phyloP scores from a whole-genome alignment of 148 eudicot species.

The Polygonum maritimum region DNA sequence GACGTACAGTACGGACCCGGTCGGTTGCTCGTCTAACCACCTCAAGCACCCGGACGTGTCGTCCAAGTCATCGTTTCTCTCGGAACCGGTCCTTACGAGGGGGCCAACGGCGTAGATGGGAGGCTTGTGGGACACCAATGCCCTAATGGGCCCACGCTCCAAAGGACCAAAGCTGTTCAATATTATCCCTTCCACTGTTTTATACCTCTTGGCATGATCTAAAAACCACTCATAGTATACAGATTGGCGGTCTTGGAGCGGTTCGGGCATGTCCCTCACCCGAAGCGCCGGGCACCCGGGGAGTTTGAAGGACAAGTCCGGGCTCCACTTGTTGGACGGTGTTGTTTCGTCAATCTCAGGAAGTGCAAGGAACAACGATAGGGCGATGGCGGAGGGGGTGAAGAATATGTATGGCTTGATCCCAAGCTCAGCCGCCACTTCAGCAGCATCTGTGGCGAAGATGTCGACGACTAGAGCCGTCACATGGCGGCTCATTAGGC shows the following conservation, averaged over 20 bases:
- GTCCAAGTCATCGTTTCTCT: background rate
- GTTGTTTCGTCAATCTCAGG: background rate
- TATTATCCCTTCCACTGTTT: background rate
- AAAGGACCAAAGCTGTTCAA: background rate
- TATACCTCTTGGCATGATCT: background rate
- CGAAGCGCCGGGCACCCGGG: background rate
- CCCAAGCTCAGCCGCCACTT: background rate
- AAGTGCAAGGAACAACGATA: background rate
- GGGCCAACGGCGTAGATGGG: constrained; percentile 1
- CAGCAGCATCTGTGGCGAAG: background rate
- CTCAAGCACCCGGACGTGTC: background rate
- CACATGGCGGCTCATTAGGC: background rate
- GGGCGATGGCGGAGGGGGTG: background rate
- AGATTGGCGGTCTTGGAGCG: background rate
- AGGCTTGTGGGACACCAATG: background rate
- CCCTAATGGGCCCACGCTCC: background rate
- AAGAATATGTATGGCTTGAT: background rate
- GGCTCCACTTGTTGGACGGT: background rate
- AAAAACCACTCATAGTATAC: background rate
- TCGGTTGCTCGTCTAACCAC: constrained; percentile 2
- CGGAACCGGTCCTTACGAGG: background rate
- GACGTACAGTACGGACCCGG: background rate
- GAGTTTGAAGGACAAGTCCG: background rate
- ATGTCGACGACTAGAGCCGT: background rate
- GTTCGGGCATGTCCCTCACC: background rate